Base-by-base conservation (phyloP, 306 rosid genomes). In the Quercus bicolor region DNA sequence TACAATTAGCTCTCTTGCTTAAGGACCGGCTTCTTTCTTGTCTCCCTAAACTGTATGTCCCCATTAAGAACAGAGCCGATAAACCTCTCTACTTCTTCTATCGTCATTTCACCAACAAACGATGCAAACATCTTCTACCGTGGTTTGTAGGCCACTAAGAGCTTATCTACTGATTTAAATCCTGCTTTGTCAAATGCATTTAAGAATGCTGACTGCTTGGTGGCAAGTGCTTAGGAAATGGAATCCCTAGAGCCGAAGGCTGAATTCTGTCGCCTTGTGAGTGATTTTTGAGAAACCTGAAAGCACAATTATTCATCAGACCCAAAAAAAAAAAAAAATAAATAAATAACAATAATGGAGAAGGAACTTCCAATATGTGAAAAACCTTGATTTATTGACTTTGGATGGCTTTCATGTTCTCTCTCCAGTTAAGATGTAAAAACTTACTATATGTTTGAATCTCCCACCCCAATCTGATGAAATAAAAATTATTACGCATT, bases 201-300 rank as follows among this genome's bases (percentile, higher is more conserved):
- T 28, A 95, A 70, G 83, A 95, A 95, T 45, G 92, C 77, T 23
- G 87, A 60, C 51, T 95, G 94, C 85, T 91, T 86, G 15, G 91
- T 14, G n/a, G 92, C 92, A 73, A 95, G 91, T 20, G 85, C 54
- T 78, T 91, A 91, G 29, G 93, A 87, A 51, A 95, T 61, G 5
- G 91, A 75, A 75, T 95, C 98, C 90, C 80, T 88, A 1, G 91
- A 86, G 72, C 91, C 90, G 0, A 83, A 53, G 66, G 83, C 80
- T 5, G 82, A 79, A 73, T 26, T 89, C 31, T 84, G 87, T 76
- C 77, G 82, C 78, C 98, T 92, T 70, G 90, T 90, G 56, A 95
- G 76, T 29, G 98, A 86, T 84, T 85, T 92, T 23, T 89, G 92
- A 56, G 98, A 95, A 31, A 92, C 94, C 98, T 95, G 96, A 79